Conservation (phyloP, 441 rosid genomes). For the Erodium texanum region DNA sequence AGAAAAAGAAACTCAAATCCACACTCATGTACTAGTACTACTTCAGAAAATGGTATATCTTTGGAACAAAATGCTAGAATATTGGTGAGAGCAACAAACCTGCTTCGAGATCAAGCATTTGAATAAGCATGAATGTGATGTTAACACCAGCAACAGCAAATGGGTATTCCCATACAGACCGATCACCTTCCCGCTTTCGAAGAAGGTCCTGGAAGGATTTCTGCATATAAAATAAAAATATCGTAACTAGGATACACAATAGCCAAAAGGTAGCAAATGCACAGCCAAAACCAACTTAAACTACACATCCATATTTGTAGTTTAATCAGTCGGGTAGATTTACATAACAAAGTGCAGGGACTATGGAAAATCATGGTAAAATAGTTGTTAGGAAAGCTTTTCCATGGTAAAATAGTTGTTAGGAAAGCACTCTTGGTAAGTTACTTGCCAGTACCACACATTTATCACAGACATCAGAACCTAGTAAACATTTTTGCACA, state of each 20-base stretch:
- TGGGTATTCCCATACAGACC: background rate
- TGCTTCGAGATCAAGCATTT: constrained; percentile 2
- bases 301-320: background rate
- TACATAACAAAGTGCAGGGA: background rate
- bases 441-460: background rate
- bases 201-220: constrained; percentile 3
- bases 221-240: background rate
- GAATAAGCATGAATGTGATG: constrained; percentile 4
- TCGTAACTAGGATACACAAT: background rate
- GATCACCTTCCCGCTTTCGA: constrained; percentile 1
- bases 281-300: background rate
- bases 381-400: background rate
- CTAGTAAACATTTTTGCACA: background rate
- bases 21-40: background rate
- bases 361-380: background rate
- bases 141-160: background rate
- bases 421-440: background rate
- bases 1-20: background rate
- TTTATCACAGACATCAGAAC: background rate
- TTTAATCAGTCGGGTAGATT: background rate
- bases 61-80: background rate
- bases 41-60: background rate
- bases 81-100: background rate
- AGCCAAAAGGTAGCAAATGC: background rate
- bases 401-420: background rate